Percentiles rank a stretch among this genome's conserved stretches.
Conservation (phyloP, 139 green algal genomes). For the Chlamydomonas sphaeroides region DNA sequence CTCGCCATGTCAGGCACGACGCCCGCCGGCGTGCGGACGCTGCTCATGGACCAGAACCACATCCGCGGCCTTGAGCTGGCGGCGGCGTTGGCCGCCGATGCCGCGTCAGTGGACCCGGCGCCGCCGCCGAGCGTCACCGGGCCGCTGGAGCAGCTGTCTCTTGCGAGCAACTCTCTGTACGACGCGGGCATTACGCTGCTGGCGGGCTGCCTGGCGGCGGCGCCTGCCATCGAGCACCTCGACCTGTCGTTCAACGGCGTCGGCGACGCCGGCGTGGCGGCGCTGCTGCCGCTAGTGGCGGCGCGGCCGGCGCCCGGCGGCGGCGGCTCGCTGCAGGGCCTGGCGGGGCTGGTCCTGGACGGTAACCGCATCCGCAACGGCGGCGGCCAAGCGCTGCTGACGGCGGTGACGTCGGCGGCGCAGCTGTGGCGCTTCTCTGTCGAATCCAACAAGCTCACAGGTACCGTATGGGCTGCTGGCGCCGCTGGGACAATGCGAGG, state of each 20-base stretch:
- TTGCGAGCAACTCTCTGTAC: slow-evolving; percentile 18
- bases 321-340: background rate
- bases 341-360: slow-evolving; percentile 32
- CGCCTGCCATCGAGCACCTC: slow-evolving; percentile 12
- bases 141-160: slow-evolving; percentile 23
- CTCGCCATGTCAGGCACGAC: background rate
- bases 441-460: slow-evolving; percentile 41
- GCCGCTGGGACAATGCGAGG: too few species aligned
- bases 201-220: background rate
- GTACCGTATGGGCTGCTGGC: background rate
- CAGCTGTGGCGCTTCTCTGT: slow-evolving; percentile 34
- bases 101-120: background rate
- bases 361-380: slow-evolving; percentile 27
- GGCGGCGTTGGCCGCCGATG: background rate
- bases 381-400: slow-evolving; percentile 17
- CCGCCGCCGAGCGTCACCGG: background rate
- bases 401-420: slow-evolving; percentile 4
- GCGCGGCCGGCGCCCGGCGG: background rate
- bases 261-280: slow-evolving; percentile 7
- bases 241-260: slow-evolving; percentile 29
- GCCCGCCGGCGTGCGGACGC: background rate
- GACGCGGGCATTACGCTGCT: slow-evolving; percentile 3
- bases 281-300: slow-evolving; percentile 21
- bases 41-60: slow-evolving; percentile 10
- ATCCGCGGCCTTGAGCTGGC: slow-evolving; percentile 8